Base-by-base conservation (phyloP, 176 grass and related monocot genomes). In the Microstegium vimineum region DNA sequence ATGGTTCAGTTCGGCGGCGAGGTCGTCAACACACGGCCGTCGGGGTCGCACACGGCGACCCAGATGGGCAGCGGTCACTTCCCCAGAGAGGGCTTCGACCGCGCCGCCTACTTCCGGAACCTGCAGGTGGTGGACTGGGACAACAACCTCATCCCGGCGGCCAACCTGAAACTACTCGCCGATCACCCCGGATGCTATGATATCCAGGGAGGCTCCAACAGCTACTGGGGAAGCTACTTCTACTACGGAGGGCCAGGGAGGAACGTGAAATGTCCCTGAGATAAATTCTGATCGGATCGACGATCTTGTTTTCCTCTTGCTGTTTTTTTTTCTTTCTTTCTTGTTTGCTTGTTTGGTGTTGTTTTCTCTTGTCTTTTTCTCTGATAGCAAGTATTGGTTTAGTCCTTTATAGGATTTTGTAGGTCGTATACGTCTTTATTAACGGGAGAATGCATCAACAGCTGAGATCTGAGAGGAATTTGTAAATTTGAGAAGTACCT, bases 1-100 rank as follows among this genome's bases (percentile, higher is more conserved):
- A 94, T 98, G 95, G 88, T 98, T 83, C 94, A 97, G 75, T 97
- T 94, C 11, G 92, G 94, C 5, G 94, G 94, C 15, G 94, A 97
- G 90, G 47, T 97, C 3, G 83, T 94, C 4, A 97, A 97, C 75
- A 80, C 76, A 3, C 77, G 77, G 67, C 81, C 83, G 34, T 66
- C 79, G 6, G 92, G 94, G 4, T 62, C 69, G 18, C 94, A 97
- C 83, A 94, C 92, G 54, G 78, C 92, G 27, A 97, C 94, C 37
- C 87, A 97, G 86, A 97, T 97, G 94, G 94, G 94, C 61, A 94
- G 92, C 66, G 92, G 94, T 4, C 90, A 92, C 51, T 94, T 92
- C 79, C 73, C 94, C 13, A 7, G 80, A 26, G 94, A 94, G 76
- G 90, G 88, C 1, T 94, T 92, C 76, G 69, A 87, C 86, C 90